phyloP scores from a whole-genome alignment of 306 rosid genomes.

The Rubus parviflorus region DNA sequence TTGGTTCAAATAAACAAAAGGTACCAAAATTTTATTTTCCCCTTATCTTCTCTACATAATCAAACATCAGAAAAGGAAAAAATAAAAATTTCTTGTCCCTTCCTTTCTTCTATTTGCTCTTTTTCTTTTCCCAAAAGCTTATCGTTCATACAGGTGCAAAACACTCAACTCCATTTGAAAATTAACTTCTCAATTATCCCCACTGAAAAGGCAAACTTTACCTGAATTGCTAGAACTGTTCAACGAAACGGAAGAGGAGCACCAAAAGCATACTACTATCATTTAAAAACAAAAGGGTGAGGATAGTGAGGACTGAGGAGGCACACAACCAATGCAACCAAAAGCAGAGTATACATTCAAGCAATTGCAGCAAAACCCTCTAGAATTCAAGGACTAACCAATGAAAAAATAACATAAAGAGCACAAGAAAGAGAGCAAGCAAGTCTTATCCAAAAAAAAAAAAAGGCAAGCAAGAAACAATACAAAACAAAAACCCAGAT shows the following conservation, averaged over 20 bases:
- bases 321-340: conserved; percentile 2
- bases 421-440: too few relatives aligned
- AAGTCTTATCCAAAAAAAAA: not conserved
- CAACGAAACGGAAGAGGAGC: not conserved
- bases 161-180: not conserved
- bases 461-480: not conserved
- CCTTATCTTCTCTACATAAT: not conserved
- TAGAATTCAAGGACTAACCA: not conserved
- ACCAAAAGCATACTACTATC: not conserved
- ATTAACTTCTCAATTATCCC: not conserved
- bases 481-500: not conserved
- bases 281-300: not conserved
- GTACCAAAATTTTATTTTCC: not conserved
- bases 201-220: not conserved
- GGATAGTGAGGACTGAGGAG: not conserved
- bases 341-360: not conserved
- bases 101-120: not conserved
- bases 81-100: not conserved
- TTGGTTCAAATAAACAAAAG: conserved; percentile 5
- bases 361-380: not conserved
- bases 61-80: not conserved
- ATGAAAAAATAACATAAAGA: not conserved
- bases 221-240: not conserved
- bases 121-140: conserved; percentile 1
- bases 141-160: not conserved